Percentiles rank a stretch among this genome's conserved stretches.
Conservation (phyloP, 495 filamentous ascomycete genomes). For the Penicillium coprophilum region DNA sequence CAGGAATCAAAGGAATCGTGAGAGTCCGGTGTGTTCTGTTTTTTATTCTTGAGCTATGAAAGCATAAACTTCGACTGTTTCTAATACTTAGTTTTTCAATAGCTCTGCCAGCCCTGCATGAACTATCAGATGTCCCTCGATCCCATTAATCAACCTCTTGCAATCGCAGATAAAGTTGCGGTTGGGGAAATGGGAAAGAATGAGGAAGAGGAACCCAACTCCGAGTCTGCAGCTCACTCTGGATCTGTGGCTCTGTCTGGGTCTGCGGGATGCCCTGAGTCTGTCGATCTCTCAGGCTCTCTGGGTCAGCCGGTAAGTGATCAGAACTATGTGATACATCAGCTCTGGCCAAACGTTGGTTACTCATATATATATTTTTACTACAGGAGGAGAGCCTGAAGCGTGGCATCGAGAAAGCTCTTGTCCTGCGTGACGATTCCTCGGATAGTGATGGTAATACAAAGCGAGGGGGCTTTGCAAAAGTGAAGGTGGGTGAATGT, state of each 20-base stretch:
- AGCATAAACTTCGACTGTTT: neutral
- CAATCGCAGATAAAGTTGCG: neutral
- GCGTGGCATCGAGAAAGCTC: neutral
- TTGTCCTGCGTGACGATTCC: neutral
- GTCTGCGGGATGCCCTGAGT: neutral
- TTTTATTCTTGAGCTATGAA: too few relatives aligned
- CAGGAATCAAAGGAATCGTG: constrained; percentile 2
- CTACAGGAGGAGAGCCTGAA: neutral
- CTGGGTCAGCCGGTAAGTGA: neutral
- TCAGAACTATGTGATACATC: neutral
- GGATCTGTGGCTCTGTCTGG: neutral
- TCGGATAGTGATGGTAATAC: neutral
- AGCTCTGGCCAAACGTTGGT: neutral
- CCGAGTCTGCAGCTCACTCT: neutral
- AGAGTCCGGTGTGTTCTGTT: constrained; percentile 2
- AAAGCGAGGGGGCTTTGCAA: neutral
- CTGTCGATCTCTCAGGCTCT: neutral
- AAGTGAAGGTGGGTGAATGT: neutral
- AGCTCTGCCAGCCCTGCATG: constrained; percentile 12
- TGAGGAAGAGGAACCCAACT: neutral
- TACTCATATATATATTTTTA: neutral
- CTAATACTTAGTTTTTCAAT: neutral
- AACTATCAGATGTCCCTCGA: constrained; percentile 8
- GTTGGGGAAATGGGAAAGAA: neutral
- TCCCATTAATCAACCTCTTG: neutral